Conservation (phyloP, 2,329 filamentous ascomycete species). For the Cercospora citrullina region DNA sequence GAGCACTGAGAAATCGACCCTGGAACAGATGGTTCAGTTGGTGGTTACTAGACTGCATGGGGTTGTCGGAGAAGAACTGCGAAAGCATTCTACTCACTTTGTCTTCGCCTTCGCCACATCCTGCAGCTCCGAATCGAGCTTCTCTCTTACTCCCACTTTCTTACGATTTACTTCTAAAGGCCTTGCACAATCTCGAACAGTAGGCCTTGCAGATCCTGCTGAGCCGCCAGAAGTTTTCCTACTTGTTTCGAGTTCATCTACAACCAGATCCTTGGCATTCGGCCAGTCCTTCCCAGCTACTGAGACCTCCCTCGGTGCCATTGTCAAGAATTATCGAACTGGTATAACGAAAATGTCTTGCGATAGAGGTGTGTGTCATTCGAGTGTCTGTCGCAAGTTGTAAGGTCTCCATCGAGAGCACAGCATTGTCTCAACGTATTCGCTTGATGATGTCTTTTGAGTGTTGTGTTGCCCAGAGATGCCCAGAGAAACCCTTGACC, state of each 20-base stretch:
- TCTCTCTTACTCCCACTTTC: background rate
- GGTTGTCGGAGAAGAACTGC: background rate
- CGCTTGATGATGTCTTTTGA: background rate
- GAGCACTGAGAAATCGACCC: slow-evolving; percentile 51
- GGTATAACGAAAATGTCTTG: background rate
- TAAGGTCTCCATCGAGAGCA: background rate
- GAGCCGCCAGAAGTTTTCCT: background rate
- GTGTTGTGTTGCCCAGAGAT: background rate
- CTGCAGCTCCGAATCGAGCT: background rate
- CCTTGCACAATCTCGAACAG: background rate
- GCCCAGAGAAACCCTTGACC: background rate
- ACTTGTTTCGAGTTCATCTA: background rate
- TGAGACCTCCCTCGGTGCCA: background rate
- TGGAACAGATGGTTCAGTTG: slow-evolving; percentile 27
- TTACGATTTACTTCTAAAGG: background rate
- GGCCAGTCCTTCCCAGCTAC: background rate
- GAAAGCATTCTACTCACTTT: background rate
- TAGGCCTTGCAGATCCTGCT: background rate
- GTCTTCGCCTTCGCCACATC: background rate
- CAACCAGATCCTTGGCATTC: background rate
- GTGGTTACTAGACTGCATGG: background rate
- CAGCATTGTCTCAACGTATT: background rate
- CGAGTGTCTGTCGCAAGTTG: background rate
- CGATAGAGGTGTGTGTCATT: background rate
- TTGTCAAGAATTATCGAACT: background rate